Evolutionary conservation across 345 rosid species (phyloP).

Genomic region (Kandelia obovata): DNA sequence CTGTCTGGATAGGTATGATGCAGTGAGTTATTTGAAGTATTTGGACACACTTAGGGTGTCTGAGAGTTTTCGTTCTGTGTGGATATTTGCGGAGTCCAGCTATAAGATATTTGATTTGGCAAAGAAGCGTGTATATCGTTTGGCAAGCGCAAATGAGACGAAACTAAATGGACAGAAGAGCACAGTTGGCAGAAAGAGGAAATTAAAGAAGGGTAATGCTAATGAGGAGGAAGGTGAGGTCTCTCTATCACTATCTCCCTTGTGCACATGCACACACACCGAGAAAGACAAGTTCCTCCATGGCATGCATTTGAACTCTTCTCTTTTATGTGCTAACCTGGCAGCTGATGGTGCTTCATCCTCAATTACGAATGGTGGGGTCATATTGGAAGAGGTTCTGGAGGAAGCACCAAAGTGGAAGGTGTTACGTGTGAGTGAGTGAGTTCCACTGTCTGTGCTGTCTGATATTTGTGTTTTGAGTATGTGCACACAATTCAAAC

Average conservation of each 20-base stretch:
- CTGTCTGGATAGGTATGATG: conserved; percentile 72
- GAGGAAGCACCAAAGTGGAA: conserved; percentile 98
- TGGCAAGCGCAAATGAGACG: conserved; percentile 46
- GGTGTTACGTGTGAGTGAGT: conserved; percentile 97
- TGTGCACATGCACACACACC: no score
- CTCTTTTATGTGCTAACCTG: conserved; percentile 16
- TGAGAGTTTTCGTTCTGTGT: conserved; percentile 95
- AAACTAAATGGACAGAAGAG: conserved; percentile 42
- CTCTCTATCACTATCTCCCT: neutral
- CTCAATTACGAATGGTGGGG: conserved; percentile 30
- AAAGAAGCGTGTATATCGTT: conserved; percentile 82
- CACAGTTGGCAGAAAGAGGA: conserved; percentile 56
- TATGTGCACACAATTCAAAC: no score
- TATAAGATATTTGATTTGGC: conserved; percentile 95
- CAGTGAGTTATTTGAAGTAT: conserved; percentile 92
- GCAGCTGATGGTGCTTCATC: conserved; percentile 48
- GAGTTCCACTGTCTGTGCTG: conserved; percentile 48
- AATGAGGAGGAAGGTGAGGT: conserved; percentile 41
- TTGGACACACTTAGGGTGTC: conserved; percentile 93
- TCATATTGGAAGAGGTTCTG: conserved; percentile 62
- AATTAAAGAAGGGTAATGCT: conserved; percentile 32
- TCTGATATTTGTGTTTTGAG: conserved; percentile 12
- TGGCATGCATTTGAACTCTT: conserved; percentile 5
- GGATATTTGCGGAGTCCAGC: conserved; percentile 99
- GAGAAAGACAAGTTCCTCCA: neutral